Percentiles rank a stretch among this genome's conserved stretches.
Conservation (phyloP, 768 basidiomycete species). For the Nidularia pulvinata region DNA sequence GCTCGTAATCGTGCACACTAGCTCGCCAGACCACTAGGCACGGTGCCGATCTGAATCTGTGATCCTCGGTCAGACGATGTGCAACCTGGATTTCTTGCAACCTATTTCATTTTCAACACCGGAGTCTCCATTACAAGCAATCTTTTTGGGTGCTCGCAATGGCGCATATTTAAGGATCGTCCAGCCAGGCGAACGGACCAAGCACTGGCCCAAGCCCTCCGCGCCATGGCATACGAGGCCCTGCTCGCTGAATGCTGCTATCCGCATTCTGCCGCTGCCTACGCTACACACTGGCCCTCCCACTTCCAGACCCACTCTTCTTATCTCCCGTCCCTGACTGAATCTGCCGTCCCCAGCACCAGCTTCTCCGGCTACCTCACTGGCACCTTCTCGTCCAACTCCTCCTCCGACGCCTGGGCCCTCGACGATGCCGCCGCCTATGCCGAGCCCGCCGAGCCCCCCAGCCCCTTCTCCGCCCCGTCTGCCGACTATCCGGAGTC, state of each 20-base stretch:
- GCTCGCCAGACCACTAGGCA: conserved; percentile 2
- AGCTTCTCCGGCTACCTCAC: neutral
- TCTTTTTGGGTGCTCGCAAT: conserved; percentile 2
- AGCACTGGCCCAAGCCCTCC: neutral
- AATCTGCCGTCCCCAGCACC: neutral
- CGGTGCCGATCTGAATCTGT: conserved; percentile 23
- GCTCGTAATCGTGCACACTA: conserved; percentile 6
- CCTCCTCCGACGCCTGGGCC: neutral
- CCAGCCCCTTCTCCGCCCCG: neutral
- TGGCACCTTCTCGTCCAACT: neutral
- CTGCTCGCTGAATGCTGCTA: neutral
- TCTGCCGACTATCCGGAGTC: conserved; percentile 12
- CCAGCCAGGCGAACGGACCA: neutral
- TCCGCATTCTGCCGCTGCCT: neutral
- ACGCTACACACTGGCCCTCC: neutral
- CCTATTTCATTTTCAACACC: conserved; percentile 16
- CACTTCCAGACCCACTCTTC: neutral
- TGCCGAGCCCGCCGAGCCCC: neutral
- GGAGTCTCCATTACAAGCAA: conserved; percentile 8
- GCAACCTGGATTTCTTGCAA: conserved; percentile 15
- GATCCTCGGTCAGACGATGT: conserved; percentile 32
- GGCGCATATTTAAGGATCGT: neutral
- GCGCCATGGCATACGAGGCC: neutral
- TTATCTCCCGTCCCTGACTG: neutral
- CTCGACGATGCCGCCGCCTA: neutral